phyloP scores from a whole-genome alignment of 1,284 basidiomycete species.

The Puccinia horiana region DNA sequence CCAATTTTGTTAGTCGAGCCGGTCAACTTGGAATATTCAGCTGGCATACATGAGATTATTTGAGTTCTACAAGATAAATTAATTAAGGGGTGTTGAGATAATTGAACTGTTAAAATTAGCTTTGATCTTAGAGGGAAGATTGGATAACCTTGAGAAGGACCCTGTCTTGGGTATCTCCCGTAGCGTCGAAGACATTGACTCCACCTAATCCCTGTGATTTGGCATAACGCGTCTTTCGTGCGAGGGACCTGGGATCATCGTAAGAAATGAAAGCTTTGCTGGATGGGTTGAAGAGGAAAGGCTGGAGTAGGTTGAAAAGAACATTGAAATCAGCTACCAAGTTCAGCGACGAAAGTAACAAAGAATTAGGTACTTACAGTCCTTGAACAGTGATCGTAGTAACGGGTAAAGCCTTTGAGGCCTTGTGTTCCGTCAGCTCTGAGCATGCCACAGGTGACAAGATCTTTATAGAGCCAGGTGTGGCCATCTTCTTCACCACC shows the following conservation, averaged over 20 bases:
- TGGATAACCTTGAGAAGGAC: constrained; percentile 42
- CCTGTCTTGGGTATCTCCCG: constrained; percentile 42
- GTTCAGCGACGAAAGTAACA: too few relatives aligned
- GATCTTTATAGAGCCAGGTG: constrained; percentile 37
- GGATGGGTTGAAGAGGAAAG: constrained; percentile 41
- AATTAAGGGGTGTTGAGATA: background rate
- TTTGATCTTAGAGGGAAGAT: constrained; percentile 21
- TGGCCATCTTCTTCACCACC: constrained; percentile 17
- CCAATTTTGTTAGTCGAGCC: background rate
- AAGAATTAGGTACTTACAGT: constrained; percentile 47
- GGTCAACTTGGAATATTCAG: background rate
- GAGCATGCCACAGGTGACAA: constrained; percentile 28
- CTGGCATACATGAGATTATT: background rate
- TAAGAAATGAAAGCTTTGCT: constrained; percentile 43
- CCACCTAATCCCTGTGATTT: constrained; percentile 28
- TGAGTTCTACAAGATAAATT: background rate
- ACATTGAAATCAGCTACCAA: background rate
- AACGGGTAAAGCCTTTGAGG: constrained; percentile 36
- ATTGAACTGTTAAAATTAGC: background rate
- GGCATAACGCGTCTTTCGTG: constrained; percentile 36
- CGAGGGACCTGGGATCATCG: constrained; percentile 37
- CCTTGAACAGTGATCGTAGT: constrained; percentile 45
- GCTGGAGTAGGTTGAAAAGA: constrained; percentile 25
- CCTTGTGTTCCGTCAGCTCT: constrained; percentile 20
- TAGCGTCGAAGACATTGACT: constrained; percentile 49